Evolutionary conservation across 305 asterid genomes (phyloP).

Genomic region (Caryopteris hybrid): DNA sequence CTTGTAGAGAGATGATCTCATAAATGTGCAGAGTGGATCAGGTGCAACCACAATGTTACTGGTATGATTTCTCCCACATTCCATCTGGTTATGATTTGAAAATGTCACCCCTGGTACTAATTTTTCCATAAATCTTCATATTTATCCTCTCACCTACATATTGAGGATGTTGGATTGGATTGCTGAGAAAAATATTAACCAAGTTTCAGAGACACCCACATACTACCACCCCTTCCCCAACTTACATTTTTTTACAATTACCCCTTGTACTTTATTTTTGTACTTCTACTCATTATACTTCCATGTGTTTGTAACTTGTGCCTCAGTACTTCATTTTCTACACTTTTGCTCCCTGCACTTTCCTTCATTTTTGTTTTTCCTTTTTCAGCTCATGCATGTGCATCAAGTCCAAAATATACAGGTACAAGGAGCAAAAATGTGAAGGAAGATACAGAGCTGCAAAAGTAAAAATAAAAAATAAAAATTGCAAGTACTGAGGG

Average conservation of each 20-base stretch:
- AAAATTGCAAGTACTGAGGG: neutral
- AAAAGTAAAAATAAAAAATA: too few species aligned
- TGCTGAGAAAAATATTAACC: neutral
- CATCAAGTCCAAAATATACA: neutral
- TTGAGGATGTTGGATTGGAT: neutral
- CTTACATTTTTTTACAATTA: too few species aligned
- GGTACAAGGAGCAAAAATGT: neutral
- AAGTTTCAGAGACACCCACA: neutral
- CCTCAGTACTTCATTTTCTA: neutral
- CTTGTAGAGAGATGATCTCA: slow-evolving; percentile 13
- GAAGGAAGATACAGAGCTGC: too few species aligned
- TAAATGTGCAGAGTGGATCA: neutral
- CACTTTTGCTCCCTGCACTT: too few species aligned
- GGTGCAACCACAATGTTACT: slow-evolving; percentile 11
- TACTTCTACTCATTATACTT: neutral
- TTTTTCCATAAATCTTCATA: neutral
- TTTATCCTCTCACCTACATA: neutral
- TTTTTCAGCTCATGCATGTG: neutral
- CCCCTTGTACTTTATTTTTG: neutral
- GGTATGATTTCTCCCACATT: slow-evolving; percentile 19
- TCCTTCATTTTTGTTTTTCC: neutral
- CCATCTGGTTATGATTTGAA: neutral
- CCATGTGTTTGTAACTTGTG: neutral
- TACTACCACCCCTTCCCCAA: neutral
- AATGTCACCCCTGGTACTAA: neutral